Conservation (phyloP, 345 rosid genomes). For the Aegle marmelos region DNA sequence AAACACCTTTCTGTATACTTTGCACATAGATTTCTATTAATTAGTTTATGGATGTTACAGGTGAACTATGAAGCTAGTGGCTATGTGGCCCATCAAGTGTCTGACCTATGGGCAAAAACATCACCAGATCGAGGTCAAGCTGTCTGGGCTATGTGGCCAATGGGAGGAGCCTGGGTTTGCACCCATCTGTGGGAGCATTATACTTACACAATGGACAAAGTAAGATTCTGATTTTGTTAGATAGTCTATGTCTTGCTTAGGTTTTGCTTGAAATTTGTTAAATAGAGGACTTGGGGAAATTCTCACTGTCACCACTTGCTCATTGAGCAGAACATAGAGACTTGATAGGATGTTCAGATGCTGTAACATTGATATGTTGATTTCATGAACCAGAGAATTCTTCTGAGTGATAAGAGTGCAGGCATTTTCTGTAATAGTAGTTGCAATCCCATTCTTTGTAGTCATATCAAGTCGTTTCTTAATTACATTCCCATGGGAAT, state of each 20-base stretch:
- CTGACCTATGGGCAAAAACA: slow-evolving; percentile 94
- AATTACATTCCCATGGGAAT: neutral
- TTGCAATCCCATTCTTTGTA: neutral
- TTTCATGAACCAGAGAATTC: neutral
- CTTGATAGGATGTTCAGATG: neutral
- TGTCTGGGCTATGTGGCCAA: slow-evolving; percentile 93
- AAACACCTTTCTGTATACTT: neutral
- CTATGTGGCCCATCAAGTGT: slow-evolving; percentile 86
- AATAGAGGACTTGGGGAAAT: neutral
- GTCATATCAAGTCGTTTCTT: neutral
- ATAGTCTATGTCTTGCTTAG: neutral
- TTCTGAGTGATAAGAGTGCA: neutral
- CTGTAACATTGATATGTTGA: neutral
- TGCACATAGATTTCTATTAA: neutral
- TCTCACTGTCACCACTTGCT: neutral
- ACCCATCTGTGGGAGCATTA: slow-evolving; percentile 98
- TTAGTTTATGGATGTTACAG: slow-evolving; percentile 30
- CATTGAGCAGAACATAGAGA: neutral
- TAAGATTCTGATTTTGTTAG: slow-evolving; percentile 29
- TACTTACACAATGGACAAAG: slow-evolving; percentile 75
- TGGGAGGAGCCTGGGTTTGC: slow-evolving; percentile 99
- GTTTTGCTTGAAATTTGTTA: neutral
- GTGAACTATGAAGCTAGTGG: slow-evolving; percentile 85
- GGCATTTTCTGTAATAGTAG: neutral
- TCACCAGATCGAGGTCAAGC: slow-evolving; percentile 76